These are phyloP conservation scores for Rhododendron mucronatum DNA, from an alignment of 148 eudicot genomes.

Conservation along the genomic window DNA sequence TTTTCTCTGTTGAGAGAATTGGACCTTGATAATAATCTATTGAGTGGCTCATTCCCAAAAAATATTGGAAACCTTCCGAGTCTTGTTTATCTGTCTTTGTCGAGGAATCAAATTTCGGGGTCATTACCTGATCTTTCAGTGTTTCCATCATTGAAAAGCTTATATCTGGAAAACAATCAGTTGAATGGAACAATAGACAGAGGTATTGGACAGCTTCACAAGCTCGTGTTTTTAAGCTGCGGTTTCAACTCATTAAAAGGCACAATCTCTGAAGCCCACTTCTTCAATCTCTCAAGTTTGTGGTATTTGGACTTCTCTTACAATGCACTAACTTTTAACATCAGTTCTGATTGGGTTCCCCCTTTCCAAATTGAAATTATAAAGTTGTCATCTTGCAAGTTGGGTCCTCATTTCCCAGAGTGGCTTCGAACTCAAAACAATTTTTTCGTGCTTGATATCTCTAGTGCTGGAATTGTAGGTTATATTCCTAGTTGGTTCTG, in stretches of 20 bases:
- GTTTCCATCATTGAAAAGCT: constrained; percentile 8
- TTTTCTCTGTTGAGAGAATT: not conserved
- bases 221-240: constrained; percentile 14
- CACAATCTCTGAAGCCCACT: constrained; percentile 17
- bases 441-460: not conserved
- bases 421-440: constrained; percentile 13
- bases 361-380: constrained; percentile 14
- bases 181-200: constrained; percentile 14
- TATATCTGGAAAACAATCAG: constrained; percentile 10
- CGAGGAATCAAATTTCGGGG: constrained; percentile 10
- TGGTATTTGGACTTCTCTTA: not conserved
- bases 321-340: not conserved
- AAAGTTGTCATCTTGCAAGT: constrained; percentile 1
- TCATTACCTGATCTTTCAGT: not conserved
- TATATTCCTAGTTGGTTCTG: constrained; percentile 2
- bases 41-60: not conserved
- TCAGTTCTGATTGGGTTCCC: constrained; percentile 7
- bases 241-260: constrained; percentile 22
- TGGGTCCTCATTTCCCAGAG: constrained; percentile 15
- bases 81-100: not conserved
- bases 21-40: not conserved
- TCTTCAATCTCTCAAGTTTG: constrained; percentile 7
- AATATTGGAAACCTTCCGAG: not conserved
- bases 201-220: constrained; percentile 21
- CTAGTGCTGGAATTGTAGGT: not conserved